Evolutionary conservation across 192 early-diverging fungal genomes (phyloP), one percentile per base, ranked within the genome.

Genomic region (Helicostylum pulchrum): DNA sequence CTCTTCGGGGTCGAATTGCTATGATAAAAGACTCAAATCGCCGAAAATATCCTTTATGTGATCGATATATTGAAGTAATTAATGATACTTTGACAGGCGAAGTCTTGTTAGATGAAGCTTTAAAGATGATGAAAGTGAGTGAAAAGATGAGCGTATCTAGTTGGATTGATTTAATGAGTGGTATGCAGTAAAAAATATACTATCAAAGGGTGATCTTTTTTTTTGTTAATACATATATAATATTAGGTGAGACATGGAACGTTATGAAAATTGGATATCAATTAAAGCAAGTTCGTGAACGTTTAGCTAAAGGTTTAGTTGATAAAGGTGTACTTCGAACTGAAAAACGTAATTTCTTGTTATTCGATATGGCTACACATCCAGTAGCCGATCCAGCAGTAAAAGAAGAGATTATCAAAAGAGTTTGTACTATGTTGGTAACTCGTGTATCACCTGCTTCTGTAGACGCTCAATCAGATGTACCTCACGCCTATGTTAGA

Each of bases 81-180:
- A 90, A 90, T 57, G 91, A 90, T 44, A 77, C 80, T 64, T 70
- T 87, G 30, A 99, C 96, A 2, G 94, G 94, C 15, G 96, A 99
- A 76, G 95, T 97, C 1, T 81, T 99, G 12, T 74, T 99, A 70
- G 96, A 99, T 76, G 96, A 99, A 69, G 90, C 95, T 15, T 74
- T 99, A 49, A 89, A 87, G 64, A 83, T 91, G 72, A 95, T 99
- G 69, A 93, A 92, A 73, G 77, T 81, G n/a, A 94, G 94, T 49
- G 88, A 87, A 52, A 80, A 81, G 46, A 88, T 94, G 75, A 89
- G 85, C 51, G 92, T 99, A 8, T 83, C 85, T 8, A 89, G 83
- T 60, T 99, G 96, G 96, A 97, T 99, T 77, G 96, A 99, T 80
- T 71, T 99, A 49, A 81, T 99, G 88, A 96, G 95, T 73, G 96